Conservation (phyloP, 2,329 filamentous ascomycete species). For the Coleophoma crateriformis region DNA sequence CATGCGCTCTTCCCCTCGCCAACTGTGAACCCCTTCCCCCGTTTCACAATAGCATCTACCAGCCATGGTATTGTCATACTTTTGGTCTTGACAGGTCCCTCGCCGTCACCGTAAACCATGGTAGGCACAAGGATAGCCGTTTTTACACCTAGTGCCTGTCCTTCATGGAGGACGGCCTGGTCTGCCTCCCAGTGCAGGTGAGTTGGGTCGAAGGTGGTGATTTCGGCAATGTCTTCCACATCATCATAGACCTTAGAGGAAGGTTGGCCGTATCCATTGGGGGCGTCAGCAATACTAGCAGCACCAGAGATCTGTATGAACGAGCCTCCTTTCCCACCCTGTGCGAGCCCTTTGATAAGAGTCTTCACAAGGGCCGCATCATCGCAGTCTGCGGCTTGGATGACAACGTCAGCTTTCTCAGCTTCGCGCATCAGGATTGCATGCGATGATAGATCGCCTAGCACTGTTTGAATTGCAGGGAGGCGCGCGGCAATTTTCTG, state of each 20-base stretch:
- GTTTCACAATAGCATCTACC: slow-evolving; percentile 34
- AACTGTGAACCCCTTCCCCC: slow-evolving; percentile 41
- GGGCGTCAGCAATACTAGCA: slow-evolving; percentile 2
- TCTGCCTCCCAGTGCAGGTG: slow-evolving; percentile 48
- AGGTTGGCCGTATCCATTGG: slow-evolving; percentile 7
- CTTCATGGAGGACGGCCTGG: slow-evolving; percentile 38
- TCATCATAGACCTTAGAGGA: slow-evolving; percentile 39
- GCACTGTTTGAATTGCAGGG: slow-evolving; percentile 5
- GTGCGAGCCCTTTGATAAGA: slow-evolving; percentile 7
- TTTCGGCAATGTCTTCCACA: slow-evolving; percentile 34
- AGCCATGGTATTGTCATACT: slow-evolving; percentile 44
- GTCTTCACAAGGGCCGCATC: slow-evolving; percentile 1
- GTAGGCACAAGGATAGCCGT: slow-evolving; percentile 52
- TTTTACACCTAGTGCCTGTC: slow-evolving; percentile 31
- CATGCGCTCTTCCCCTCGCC: slow-evolving; percentile 44
- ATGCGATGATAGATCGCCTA: slow-evolving; percentile 8
- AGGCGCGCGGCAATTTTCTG: slow-evolving; percentile 5
- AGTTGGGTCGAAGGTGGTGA: slow-evolving; percentile 36
- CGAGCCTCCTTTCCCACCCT: slow-evolving; percentile 2
- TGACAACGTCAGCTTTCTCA: slow-evolving; percentile 9
- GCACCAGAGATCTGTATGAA: slow-evolving; percentile 14
- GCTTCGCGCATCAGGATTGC: slow-evolving; percentile 7
- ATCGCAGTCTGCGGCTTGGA: slow-evolving; percentile 7
- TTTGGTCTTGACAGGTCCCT: slow-evolving; percentile 44
- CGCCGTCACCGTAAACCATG: slow-evolving; percentile 46